Conservation (phyloP, 306 rosid genomes). For the Adenanthera pavonina region DNA sequence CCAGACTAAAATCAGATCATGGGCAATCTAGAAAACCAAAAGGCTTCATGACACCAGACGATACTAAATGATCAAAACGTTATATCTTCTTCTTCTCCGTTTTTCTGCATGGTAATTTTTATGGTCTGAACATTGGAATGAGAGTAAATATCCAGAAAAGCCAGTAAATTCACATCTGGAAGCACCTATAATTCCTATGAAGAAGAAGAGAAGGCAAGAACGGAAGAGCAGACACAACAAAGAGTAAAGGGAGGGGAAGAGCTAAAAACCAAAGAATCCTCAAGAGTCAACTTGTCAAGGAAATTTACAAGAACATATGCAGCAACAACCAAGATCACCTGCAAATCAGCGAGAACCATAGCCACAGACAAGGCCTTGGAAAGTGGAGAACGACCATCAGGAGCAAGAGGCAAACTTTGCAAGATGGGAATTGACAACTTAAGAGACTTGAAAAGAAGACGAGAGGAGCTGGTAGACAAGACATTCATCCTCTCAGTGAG, state of each 20-base stretch:
- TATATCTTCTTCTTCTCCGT: not conserved
- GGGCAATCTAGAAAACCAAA: not conserved
- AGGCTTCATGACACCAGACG: not conserved
- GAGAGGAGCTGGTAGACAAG: constrained; percentile 62
- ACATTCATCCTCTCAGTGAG: constrained; percentile 74
- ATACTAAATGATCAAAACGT: not conserved
- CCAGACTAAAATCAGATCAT: not conserved
- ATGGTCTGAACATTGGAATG: not conserved
- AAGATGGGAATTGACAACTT: constrained; percentile 80
- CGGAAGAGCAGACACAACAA: not conserved
- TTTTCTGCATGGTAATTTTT: no score
- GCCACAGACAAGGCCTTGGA: constrained; percentile 70
- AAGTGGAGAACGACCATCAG: constrained; percentile 77
- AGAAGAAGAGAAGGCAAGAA: not conserved
- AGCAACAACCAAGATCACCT: constrained; percentile 40
- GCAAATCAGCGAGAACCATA: constrained; percentile 81
- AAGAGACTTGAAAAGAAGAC: constrained; percentile 74
- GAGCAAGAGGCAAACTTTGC: constrained; percentile 60
- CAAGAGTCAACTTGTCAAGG: not conserved
- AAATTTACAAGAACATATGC: not conserved
- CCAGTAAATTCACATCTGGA: not conserved
- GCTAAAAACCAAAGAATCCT: not conserved
- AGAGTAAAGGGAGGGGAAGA: not conserved
- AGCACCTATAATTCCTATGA: not conserved
- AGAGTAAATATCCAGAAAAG: not conserved